Base-by-base conservation (phyloP, 2,329 filamentous ascomycete species). In the Apiospora hydei region DNA sequence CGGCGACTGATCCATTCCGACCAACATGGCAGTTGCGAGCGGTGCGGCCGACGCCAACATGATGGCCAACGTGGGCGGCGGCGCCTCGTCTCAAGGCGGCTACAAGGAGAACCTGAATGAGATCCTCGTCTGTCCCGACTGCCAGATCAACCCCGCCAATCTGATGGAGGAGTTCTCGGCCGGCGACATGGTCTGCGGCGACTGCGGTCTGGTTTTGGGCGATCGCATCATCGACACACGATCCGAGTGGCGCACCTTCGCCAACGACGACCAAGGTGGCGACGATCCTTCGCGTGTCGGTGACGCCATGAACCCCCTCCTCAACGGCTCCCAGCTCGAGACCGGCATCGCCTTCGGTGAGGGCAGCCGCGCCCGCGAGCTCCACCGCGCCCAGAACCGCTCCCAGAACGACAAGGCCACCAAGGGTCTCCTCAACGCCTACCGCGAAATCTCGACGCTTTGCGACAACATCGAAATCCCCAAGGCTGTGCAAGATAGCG, bases 201-300 rank as follows among this genome's bases (percentile, higher is more conserved):
- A 93, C 74, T 99, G 96, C 79, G 96, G 96, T 49, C 88, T 98
- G 46, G 96, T 99, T 7, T 89, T 99, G 43, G 93, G 93, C 73
- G 93, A 96, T 79, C 93, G 94, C 76, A 95, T 96, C 81, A 95
- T 99, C 80, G 97, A 99, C 81, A 97, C 94, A 73, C 93, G 97
- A 74, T 98, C 95, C 67, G 96, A 99, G 85, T 99, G 96, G 96
- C 94, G 96, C 81, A 99, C 96, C 0, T 99, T 99, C 84, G 95
- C 95, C 80, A 98, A 98, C 81, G 96, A 99, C 80, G 97, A 99
- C 81, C 94, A 98, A 82, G 94, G 94, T 79, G 95, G 94, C 79
- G 97, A 98, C 78, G 96, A 99, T 77, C 96, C 97, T 5, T 98
- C 95, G 72, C 96, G 96, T 94, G 96, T 99, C 76, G 96, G 96